These are phyloP conservation scores for Talaromyces wortmannii DNA, from an alignment of 495 filamentous ascomycete genomes.

Conservation along the genomic window DNA sequence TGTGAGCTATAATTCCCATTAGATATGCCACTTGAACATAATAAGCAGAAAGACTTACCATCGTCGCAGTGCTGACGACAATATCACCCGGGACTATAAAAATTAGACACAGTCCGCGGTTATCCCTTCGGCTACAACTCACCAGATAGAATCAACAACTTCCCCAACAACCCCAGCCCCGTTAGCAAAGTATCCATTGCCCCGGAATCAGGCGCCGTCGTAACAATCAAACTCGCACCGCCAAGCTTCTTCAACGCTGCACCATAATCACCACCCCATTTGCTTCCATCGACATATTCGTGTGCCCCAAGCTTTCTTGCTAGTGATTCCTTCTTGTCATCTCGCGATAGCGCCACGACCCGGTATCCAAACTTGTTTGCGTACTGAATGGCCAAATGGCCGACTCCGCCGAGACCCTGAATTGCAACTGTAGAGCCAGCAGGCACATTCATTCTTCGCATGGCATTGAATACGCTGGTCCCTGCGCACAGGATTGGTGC, in stretches of 20 bases:
- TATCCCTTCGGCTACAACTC: not conserved
- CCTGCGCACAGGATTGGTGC: conserved; percentile 68
- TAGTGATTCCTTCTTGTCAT: conserved; percentile 50
- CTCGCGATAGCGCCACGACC: conserved; percentile 54
- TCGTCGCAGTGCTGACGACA: conserved; percentile 10
- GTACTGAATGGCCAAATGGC: conserved; percentile 64
- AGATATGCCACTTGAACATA: not conserved
- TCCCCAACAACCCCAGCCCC: conserved; percentile 50
- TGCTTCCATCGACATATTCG: conserved; percentile 56
- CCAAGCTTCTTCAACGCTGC: conserved; percentile 48
- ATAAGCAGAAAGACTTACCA: conserved; percentile 10
- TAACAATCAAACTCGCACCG: conserved; percentile 54
- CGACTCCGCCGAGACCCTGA: conserved; percentile 60
- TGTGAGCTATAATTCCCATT: conserved; percentile 3
- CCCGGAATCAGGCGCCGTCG: conserved; percentile 54
- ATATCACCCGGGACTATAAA: conserved; percentile 18
- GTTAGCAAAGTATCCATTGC: conserved; percentile 46
- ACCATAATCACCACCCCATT: conserved; percentile 36
- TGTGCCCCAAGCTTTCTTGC: conserved; percentile 57
- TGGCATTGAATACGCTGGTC: conserved; percentile 65
- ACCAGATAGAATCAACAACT: conserved; percentile 50
- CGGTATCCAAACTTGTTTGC: conserved; percentile 59
- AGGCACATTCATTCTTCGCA: conserved; percentile 52
- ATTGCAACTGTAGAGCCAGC: conserved; percentile 54
- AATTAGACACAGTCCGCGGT: not conserved